Evolutionary conservation across 306 rosid genomes (phyloP).

Genomic region (Castanospermum australe): DNA sequence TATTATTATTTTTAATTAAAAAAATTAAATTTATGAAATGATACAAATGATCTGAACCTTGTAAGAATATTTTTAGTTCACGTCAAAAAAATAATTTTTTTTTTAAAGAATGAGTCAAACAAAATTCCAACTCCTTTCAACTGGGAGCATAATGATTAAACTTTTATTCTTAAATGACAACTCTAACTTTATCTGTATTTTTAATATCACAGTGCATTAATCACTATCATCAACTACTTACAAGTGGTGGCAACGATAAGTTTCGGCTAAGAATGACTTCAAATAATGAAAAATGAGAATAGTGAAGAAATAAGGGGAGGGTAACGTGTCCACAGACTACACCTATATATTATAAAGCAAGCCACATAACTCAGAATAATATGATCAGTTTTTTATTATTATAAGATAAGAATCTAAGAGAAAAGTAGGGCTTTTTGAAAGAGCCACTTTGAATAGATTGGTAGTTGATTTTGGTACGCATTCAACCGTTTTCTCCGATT

Average conservation of each 20-base stretch:
- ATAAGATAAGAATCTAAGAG: background rate
- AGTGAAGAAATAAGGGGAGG: background rate
- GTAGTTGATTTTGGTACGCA: conserved; percentile 23
- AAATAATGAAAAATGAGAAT: background rate
- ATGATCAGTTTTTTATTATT: background rate
- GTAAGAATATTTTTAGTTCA: too few relatives aligned
- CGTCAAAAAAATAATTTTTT: too few relatives aligned
- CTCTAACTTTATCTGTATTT: too few relatives aligned
- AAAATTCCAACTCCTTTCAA: too few relatives aligned
- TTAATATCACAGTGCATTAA: too few relatives aligned
- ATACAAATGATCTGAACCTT: too few relatives aligned
- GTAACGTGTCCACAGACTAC: background rate
- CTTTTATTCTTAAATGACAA: too few relatives aligned
- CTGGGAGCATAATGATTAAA: too few relatives aligned
- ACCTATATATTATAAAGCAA: background rate
- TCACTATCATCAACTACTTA: too few relatives aligned
- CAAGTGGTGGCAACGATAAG: background rate
- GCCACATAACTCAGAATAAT: background rate
- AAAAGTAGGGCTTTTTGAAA: background rate
- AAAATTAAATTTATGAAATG: too few relatives aligned
- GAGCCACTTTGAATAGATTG: background rate
- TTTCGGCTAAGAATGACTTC: background rate
- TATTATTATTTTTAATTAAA: too few relatives aligned
- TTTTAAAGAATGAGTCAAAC: too few relatives aligned
- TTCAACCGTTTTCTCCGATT: conserved; percentile 4